Percentiles rank a stretch among this genome's conserved stretches.
These are phyloP conservation scores for Apiospora hydei DNA, from an alignment of 2,329 filamentous ascomycete genomes.

Conservation along the genomic window DNA sequence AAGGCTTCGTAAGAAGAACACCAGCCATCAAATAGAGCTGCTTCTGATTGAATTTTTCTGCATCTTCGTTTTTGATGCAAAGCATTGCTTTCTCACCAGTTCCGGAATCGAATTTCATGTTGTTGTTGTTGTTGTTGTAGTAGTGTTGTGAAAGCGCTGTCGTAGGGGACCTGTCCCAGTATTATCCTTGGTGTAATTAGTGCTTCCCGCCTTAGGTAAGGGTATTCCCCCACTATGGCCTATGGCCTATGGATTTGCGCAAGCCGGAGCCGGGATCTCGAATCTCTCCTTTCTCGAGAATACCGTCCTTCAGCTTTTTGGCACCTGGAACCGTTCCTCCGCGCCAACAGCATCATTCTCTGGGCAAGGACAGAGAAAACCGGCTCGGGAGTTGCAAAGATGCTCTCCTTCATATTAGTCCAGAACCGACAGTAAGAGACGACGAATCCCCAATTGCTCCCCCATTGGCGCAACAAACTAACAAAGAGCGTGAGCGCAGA, in stretches of 20 bases:
- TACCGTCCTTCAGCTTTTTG: constrained; percentile 1
- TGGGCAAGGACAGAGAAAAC: neutral
- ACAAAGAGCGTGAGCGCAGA: constrained; percentile 56
- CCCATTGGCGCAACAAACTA: constrained; percentile 2
- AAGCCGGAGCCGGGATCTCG: neutral
- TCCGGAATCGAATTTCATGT: neutral
- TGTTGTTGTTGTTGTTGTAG: too few species aligned
- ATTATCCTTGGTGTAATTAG: neutral
- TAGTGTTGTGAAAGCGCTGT: neutral
- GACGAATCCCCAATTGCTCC: constrained; percentile 21
- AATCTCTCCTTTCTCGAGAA: constrained; percentile 12
- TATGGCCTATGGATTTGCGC: neutral
- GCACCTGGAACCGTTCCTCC: constrained; percentile 20
- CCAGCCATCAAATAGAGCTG: neutral
- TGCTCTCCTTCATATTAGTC: constrained; percentile 52
- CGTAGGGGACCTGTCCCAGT: neutral
- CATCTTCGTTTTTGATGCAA: neutral
- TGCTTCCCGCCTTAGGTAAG: neutral
- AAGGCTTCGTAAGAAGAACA: neutral
- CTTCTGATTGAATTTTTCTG: neutral
- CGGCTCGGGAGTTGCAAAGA: constrained; percentile 33
- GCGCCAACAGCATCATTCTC: constrained; percentile 8
- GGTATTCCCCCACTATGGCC: constrained; percentile 2
- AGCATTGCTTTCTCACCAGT: neutral
- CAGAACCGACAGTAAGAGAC: constrained; percentile 50